These are phyloP conservation scores for Quercus gilva DNA, from an alignment of 306 rosid genomes.

Conservation along the genomic window DNA sequence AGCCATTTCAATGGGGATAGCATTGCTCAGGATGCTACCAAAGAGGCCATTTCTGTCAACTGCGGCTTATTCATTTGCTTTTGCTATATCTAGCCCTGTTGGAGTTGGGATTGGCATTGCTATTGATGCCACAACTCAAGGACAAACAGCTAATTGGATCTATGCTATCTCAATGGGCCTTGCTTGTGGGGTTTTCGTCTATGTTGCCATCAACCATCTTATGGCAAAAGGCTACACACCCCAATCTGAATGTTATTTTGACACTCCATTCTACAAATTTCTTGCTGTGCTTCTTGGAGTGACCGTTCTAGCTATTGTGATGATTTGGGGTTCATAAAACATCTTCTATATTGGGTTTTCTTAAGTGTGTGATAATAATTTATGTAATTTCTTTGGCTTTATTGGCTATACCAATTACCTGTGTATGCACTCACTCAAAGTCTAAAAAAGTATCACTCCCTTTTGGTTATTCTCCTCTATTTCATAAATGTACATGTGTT, in stretches of 20 bases:
- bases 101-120: constrained; percentile 83
- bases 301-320: constrained; percentile 63
- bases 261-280: constrained; percentile 59
- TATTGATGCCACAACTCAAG: constrained; percentile 66
- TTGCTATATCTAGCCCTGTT: not conserved
- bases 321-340: constrained; percentile 55
- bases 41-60: constrained; percentile 59
- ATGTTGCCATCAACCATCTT: constrained; percentile 78
- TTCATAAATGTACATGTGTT: not conserved
- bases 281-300: constrained; percentile 69
- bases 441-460: too few relatives aligned
- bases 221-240: constrained; percentile 68
- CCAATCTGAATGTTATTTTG: constrained; percentile 23
- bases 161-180: constrained; percentile 74
- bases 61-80: constrained; percentile 52
- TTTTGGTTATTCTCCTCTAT: not conserved
- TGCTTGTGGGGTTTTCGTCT: constrained; percentile 77
- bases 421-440: too few relatives aligned
- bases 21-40: constrained; percentile 66
- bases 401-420: too few relatives aligned
- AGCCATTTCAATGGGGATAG: constrained; percentile 80
- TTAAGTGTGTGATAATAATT: not conserved
- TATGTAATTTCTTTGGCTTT: too few relatives aligned
- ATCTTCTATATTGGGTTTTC: not conserved
- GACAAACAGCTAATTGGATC: constrained; percentile 60